Evolutionary conservation across 2,329 filamentous ascomycete genomes (phyloP).

Genomic region (Chrysoporthe puriensis): DNA sequence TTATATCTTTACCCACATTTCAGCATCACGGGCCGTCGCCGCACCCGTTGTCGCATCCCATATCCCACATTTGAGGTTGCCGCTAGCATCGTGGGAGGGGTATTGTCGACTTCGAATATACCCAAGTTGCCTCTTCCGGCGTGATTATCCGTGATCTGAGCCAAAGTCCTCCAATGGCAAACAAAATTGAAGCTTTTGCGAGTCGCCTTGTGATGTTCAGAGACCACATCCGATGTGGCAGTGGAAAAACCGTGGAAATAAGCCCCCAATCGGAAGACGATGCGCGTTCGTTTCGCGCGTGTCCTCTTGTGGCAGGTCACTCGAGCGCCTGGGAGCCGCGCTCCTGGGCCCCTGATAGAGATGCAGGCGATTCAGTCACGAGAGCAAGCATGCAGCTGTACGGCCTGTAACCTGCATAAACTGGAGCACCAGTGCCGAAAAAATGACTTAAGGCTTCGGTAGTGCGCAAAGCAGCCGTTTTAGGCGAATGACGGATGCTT

Average conservation of each 20-base stretch:
- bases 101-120: no score
- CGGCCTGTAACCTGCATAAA: neutral
- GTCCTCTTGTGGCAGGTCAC: conserved; percentile 7
- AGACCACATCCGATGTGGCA: neutral
- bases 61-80: neutral
- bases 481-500: neutral
- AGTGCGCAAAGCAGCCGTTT: neutral
- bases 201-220: neutral
- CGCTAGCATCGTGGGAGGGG: no score
- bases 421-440: neutral
- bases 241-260: neutral
- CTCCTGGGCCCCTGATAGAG: neutral
- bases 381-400: neutral
- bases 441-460: neutral
- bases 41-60: neutral
- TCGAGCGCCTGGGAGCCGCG: neutral
- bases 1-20: neutral
- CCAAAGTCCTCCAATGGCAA: conserved; percentile 21
- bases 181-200: conserved; percentile 3
- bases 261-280: conserved; percentile 12
- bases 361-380: neutral
- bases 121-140: conserved; percentile 13
- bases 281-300: neutral
- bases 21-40: neutral
- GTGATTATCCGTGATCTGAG: neutral